These are phyloP conservation scores for Rhytidiadelphus loreus DNA, from an alignment of 225 moss, liverwort and hornwort genomes.

Conservation along the genomic window DNA sequence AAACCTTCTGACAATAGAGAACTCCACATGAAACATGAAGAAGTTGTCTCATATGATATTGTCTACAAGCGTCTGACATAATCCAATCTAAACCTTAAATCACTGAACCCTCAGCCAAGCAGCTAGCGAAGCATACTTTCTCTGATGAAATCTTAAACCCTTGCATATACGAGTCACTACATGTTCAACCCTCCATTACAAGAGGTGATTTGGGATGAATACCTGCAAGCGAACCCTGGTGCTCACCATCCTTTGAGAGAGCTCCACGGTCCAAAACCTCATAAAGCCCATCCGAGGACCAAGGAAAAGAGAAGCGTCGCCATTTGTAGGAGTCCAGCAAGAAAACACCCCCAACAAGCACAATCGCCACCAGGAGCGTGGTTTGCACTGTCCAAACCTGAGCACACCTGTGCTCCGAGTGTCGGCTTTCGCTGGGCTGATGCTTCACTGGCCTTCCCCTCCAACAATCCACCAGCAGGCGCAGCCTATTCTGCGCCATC, in stretches of 20 bases:
- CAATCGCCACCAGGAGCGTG: constrained; percentile 37
- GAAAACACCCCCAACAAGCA: constrained; percentile 44
- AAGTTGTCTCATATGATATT: not conserved
- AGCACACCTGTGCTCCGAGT: constrained; percentile 3
- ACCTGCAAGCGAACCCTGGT: not conserved
- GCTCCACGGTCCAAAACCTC: not conserved
- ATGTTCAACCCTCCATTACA: not conserved
- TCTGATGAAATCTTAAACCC: not conserved
- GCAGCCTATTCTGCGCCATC: constrained; percentile 16
- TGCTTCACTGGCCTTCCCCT: constrained; percentile 19
- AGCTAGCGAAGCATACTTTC: not conserved
- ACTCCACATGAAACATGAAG: not conserved
- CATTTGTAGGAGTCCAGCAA: constrained; percentile 63
- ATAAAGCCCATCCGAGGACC: constrained; percentile 16
- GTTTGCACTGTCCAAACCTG: constrained; percentile 48
- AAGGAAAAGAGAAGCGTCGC: constrained; percentile 44
- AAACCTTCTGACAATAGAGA: not conserved
- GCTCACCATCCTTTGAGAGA: not conserved
- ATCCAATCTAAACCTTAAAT: not conserved
- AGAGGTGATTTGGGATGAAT: not conserved
- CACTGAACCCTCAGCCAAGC: not conserved
- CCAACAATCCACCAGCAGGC: constrained; percentile 21
- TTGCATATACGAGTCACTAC: not conserved
- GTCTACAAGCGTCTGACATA: not conserved
- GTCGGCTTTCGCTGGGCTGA: not conserved